Evolutionary conservation across 2,329 filamentous ascomycete genomes (phyloP).

Genomic region (Sclerotinia borealis): DNA sequence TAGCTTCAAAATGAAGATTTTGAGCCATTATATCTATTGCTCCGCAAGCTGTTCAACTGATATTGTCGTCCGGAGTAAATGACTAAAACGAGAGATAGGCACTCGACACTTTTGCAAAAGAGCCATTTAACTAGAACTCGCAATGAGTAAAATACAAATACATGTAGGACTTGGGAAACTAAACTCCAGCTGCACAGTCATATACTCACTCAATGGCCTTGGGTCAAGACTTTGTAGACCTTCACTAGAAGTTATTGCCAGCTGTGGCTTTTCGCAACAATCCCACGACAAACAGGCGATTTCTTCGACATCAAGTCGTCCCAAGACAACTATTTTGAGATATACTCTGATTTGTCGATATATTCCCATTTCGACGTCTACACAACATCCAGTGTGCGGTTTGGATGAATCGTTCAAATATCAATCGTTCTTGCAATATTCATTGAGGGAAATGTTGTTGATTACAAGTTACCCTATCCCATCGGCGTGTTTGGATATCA

Average conservation of each 20-base stretch:
- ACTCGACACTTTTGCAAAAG: not conserved
- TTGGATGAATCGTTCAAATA: too few relatives aligned
- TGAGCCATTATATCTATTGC: too few relatives aligned
- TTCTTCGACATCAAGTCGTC: not conserved
- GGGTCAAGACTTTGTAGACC: not conserved
- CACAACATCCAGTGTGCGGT: not conserved
- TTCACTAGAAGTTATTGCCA: not conserved
- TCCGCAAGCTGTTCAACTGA: too few relatives aligned
- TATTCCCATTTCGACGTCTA: not conserved
- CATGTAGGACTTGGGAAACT: not conserved
- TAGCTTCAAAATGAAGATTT: too few relatives aligned
- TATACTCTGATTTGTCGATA: not conserved
- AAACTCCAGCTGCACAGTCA: not conserved
- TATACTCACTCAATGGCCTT: too few relatives aligned
- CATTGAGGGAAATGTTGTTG: not conserved
- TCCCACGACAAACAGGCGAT: too few relatives aligned
- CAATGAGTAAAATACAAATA: not conserved
- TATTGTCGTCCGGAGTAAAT: too few relatives aligned
- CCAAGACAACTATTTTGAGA: not conserved
- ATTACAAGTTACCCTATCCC: not conserved
- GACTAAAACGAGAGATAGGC: too few relatives aligned
- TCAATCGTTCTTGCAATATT: not conserved
- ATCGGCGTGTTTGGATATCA: not conserved
- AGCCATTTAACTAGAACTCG: not conserved
- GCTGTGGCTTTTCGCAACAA: not conserved